Evolutionary conservation across 495 filamentous ascomycete genomes (phyloP), one percentile per base, ranked within the genome.

Genomic region (Trichocladium antarcticum): DNA sequence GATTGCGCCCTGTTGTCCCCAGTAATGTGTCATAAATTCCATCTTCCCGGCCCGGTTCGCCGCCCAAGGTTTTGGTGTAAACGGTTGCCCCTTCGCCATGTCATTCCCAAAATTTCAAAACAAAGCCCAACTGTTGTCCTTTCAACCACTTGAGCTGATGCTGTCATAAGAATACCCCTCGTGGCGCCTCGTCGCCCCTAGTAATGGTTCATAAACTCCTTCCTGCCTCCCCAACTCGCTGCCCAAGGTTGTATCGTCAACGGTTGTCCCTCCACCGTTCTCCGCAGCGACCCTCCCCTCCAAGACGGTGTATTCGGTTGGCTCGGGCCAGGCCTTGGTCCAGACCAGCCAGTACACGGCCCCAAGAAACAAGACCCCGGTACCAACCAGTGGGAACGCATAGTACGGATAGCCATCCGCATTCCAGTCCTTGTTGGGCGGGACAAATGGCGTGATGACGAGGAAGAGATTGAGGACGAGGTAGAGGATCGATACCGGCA

Each of bases 401-500:
- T 69, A 76, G 53, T 76, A 76, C 8, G 74, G 74, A 29, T 76
- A 70, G 6, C 62, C 65, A 22, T 71, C 64, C 15, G 73, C 72
- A 32, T 75, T 69, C 62, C 71, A 73, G 56, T 68, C 66, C 15
- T 67, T 69, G 45, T 70, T 67, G 19, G 72, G 74, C 1, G 74
- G 74, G 22, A 74, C 66, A 34, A 75, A 68, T 3, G 72, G 73
- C 15, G 74, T 68, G 42, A 74, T 58, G 28, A 71, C 70, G 45
- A 76, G 69, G 55, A 72, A 74, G 41, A 72, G 53, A 49, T 76
- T 69, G 52, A 71, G 68, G 48, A 73, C 56, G 4, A 75, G 42
- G 37, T 67, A 71, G 22, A 75, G 37, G 1, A 72, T 57, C 15
- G 65, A 56, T 6, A 74, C 67, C 1, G 68, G 68, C 1, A 68